These are phyloP conservation scores for Cystobasidiopsis lactophilus DNA, from an alignment of 768 basidiomycete species.

Conservation along the genomic window DNA sequence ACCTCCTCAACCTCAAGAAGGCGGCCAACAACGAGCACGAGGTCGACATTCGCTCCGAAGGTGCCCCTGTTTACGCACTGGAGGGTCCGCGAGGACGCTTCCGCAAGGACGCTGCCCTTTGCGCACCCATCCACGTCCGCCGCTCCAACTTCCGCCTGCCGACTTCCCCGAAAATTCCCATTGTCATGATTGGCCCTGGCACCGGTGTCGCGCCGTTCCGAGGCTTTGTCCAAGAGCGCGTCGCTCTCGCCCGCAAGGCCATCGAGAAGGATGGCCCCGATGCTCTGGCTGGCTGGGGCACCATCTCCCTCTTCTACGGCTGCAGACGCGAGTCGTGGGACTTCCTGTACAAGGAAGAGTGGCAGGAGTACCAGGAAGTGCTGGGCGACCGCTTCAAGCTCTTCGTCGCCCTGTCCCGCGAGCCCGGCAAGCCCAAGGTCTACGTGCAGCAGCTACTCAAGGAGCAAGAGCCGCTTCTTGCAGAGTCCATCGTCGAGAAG, in stretches of 20 bases:
- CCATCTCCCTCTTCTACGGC: conserved; percentile 84
- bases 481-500: conserved; percentile 70
- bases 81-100: conserved; percentile 78
- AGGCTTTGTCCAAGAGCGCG: conserved; percentile 92
- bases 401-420: conserved; percentile 74
- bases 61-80: conserved; percentile 51
- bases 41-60: conserved; percentile 27
- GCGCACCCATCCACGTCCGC: conserved; percentile 67
- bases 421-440: conserved; percentile 80
- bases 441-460: conserved; percentile 97
- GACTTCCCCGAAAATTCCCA: conserved; percentile 91
- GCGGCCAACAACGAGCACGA: conserved; percentile 38
- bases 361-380: conserved; percentile 66
- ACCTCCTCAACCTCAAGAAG: conserved; percentile 74
- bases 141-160: conserved; percentile 92
- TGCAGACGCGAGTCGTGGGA: conserved; percentile 75
- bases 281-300: conserved; percentile 85
- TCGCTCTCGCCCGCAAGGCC: conserved; percentile 81
- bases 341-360: conserved; percentile 86
- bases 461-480: conserved; percentile 62
- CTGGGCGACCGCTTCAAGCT: conserved; percentile 78
- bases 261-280: conserved; percentile 88
- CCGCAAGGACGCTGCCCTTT: conserved; percentile 31
- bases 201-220: conserved; percentile 99
- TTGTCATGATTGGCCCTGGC: conserved; percentile 97